Evolutionary conservation across 2,329 filamentous ascomycete genomes (phyloP), one percentile per base, ranked within the genome.

Genomic region (Bipolaris victoriae): DNA sequence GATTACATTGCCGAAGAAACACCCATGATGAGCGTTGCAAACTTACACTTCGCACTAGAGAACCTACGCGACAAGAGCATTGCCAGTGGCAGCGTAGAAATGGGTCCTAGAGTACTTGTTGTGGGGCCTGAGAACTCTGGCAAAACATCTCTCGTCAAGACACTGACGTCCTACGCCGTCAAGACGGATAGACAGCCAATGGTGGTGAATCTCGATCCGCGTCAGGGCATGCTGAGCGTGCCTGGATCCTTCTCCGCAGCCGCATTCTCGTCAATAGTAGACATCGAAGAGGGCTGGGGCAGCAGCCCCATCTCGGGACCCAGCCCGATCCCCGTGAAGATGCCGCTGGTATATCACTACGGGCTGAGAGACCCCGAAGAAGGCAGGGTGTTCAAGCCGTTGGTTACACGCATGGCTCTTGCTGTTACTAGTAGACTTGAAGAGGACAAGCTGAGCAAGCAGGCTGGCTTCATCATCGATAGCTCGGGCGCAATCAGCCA

Each of bases 261-360:
- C n/a, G 90, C 91, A 4, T 92, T 96, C 71, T 90, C 90, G 9
- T 92, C 90, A 0, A 86, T 96, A 67, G 86, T 98, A 79, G 94
- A 98, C 75, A 84, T 96, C 1, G 90, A 94, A 69, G 89, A 92
- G 60, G 91, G 90, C 7, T 97, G 92, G 88, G 95, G 95, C 9
- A 91, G 86, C 64, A 93, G 91, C 66, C 93, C 94, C 0, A 96
- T 93, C 68, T 96, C 90, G 64, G 95, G 94, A 0, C 93, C 95
- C 0, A 95, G 90, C 66, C 86, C 88, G 0, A 88, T 96, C 16
- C 93, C 94, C 0, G 91, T 97, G 50, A 98, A 97, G 80, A 82
- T 97, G 67, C 95, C 95, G 5, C 80, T 99, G 52, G 92, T 94
- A 26, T 96, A 97, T 73, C 91, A 92, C 76, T 96, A 91, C 75